phyloP scores from a whole-genome alignment of 345 rosid species.

The Acer campestre region DNA sequence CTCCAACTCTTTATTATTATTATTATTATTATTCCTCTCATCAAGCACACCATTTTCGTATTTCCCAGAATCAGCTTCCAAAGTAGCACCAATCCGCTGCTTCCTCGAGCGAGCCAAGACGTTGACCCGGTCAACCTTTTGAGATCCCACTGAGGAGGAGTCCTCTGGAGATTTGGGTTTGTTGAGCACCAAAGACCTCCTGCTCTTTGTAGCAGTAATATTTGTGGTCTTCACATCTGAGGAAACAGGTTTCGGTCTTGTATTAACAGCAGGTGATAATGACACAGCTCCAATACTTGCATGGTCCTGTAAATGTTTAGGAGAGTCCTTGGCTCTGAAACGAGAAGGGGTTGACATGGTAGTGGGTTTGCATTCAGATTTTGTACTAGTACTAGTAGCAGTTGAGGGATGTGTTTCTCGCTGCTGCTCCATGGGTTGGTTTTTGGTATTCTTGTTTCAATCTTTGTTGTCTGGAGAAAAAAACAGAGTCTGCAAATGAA shows the following conservation, averaged over 20 bases:
- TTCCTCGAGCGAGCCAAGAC: constrained; percentile 43
- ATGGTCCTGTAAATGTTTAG: constrained; percentile 28
- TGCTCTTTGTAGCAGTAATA: constrained; percentile 21
- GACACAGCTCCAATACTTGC: constrained; percentile 3
- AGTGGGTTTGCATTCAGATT: constrained; percentile 10
- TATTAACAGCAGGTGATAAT: background rate
- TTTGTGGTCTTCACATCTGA: constrained; percentile 39
- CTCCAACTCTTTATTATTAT: constrained; percentile 44
- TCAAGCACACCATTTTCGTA: constrained; percentile 30
- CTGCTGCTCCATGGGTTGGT: constrained; percentile 30
- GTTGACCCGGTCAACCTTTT: constrained; percentile 33
- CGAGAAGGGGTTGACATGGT: constrained; percentile 44
- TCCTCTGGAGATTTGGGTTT: constrained; percentile 53
- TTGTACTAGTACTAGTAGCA: background rate
- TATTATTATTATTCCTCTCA: constrained; percentile 34
- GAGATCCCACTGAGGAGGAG: constrained; percentile 31
- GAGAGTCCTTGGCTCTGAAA: constrained; percentile 37
- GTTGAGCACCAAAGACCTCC: constrained; percentile 42
- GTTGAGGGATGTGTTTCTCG: constrained; percentile 12
- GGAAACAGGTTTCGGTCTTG: constrained; percentile 47
- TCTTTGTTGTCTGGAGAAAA: background rate
- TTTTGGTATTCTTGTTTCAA: background rate
- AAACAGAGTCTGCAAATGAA: background rate
- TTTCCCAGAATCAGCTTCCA: constrained; percentile 20
- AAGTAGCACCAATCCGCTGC: constrained; percentile 11